Percentiles rank a stretch among this genome's conserved stretches.
Evolutionary conservation across 73 alveolate species (phyloP).

Genomic region (Uronychia binucleata): DNA sequence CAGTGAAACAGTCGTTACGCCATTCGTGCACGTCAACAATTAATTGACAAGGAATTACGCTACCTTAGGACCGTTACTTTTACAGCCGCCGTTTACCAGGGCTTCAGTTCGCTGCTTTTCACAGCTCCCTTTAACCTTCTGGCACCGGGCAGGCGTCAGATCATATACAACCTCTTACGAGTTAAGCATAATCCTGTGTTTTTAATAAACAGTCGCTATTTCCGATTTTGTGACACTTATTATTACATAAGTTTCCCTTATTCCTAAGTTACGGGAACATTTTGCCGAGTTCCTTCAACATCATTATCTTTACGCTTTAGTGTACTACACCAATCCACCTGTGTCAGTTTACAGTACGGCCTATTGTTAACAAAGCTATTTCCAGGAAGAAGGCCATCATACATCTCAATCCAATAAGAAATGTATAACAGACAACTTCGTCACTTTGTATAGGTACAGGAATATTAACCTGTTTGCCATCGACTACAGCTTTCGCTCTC

Average conservation of each 20-base stretch:
- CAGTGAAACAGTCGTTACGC: slow-evolving; percentile 45
- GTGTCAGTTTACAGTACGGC: slow-evolving; percentile 50
- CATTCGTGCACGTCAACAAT: slow-evolving; percentile 39
- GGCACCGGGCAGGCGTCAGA: slow-evolving; percentile 71
- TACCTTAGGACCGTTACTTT: slow-evolving; percentile 52
- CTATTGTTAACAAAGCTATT: slow-evolving; percentile 2
- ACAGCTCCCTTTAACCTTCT: slow-evolving; percentile 8
- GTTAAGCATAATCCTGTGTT: slow-evolving; percentile 58
- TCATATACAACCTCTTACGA: slow-evolving; percentile 36
- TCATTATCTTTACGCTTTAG: slow-evolving; percentile 29
- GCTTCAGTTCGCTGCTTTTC: slow-evolving; percentile 5
- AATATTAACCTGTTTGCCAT: no score
- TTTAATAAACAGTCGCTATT: slow-evolving; percentile 63
- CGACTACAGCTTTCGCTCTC: not conserved
- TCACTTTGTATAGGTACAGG: no score
- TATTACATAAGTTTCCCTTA: slow-evolving; percentile 7
- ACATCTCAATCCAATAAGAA: no score
- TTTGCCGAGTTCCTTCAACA: slow-evolving; percentile 71
- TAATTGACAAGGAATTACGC: slow-evolving; percentile 45
- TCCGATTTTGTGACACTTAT: not conserved
- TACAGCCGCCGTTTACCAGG: slow-evolving; percentile 47
- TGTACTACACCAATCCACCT: slow-evolving; percentile 50
- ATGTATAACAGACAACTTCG: no score
- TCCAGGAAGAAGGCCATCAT: no score
- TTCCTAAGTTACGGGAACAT: slow-evolving; percentile 66